Percentiles rank a stretch among this genome's conserved stretches.
Evolutionary conservation across 495 filamentous ascomycete genomes (phyloP).

Genomic region (Neurospora hispaniola): DNA sequence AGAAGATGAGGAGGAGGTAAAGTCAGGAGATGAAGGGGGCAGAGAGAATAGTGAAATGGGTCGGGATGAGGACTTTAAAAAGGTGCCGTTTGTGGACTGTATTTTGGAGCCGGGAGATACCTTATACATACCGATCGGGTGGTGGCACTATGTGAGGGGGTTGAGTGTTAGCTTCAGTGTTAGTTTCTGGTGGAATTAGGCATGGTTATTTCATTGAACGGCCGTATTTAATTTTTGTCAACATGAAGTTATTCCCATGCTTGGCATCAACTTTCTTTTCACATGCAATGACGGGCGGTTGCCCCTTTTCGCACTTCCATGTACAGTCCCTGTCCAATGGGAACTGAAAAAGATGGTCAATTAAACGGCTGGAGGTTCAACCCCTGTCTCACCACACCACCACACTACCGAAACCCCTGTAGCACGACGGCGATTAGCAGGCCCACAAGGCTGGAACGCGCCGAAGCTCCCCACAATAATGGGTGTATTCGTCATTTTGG

Average conservation of each 20-base stretch:
- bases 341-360: background rate
- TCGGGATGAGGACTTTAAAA: constrained; percentile 44
- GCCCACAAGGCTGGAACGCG: background rate
- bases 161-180: constrained; percentile 85
- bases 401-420: background rate
- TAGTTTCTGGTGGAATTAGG: constrained; percentile 86
- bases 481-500: constrained; percentile 5
- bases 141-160: constrained; percentile 97
- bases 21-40: constrained; percentile 1
- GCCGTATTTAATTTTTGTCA: too few relatives aligned
- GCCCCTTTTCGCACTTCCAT: background rate
- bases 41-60: constrained; percentile 44
- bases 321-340: background rate
- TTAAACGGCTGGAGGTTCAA: background rate
- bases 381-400: background rate
- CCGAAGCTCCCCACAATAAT: background rate
- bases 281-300: too few relatives aligned
- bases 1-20: background rate
- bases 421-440: background rate
- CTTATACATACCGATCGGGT: constrained; percentile 86
- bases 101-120: constrained; percentile 73
- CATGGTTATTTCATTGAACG: too few relatives aligned
- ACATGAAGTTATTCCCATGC: too few relatives aligned
- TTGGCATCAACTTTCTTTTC: too few relatives aligned
- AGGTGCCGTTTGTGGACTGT: constrained; percentile 63